Evolutionary conservation across 2,329 filamentous ascomycete genomes (phyloP).

Genomic region (Alternaria sp.): DNA sequence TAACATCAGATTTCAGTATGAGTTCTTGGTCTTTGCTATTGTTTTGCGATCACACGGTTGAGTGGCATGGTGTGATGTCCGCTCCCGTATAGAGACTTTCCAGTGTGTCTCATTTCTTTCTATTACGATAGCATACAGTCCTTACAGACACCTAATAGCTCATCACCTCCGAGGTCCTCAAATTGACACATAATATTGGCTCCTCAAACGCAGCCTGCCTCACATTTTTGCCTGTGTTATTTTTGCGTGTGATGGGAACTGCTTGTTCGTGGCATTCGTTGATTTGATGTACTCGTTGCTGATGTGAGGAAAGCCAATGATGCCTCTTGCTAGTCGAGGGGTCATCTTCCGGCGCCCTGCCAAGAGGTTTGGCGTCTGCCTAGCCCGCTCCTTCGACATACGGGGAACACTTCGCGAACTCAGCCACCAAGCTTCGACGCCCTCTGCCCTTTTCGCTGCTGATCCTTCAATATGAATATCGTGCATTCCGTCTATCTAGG

Average conservation of each 20-base stretch:
- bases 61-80: slow-evolving; percentile 8
- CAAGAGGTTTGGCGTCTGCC: neutral
- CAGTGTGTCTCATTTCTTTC: neutral
- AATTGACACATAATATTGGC: neutral
- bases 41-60: neutral
- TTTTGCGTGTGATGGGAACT: neutral
- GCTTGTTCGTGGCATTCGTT: neutral
- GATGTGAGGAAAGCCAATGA: neutral
- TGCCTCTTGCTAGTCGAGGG: neutral
- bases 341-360: neutral
- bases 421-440: neutral
- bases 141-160: slow-evolving; percentile 6
- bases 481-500: neutral
- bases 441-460: neutral
- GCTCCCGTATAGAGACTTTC: neutral
- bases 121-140: neutral
- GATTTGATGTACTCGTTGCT: neutral
- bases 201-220: neutral
- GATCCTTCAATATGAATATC: neutral
- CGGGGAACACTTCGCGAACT: neutral
- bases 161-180: neutral
- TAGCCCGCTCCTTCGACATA: neutral
- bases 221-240: neutral
- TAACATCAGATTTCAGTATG: neutral
- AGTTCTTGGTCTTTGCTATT: neutral